Base-by-base conservation (phyloP, 495 filamentous ascomycete species). In the Neurospora cerealis region DNA sequence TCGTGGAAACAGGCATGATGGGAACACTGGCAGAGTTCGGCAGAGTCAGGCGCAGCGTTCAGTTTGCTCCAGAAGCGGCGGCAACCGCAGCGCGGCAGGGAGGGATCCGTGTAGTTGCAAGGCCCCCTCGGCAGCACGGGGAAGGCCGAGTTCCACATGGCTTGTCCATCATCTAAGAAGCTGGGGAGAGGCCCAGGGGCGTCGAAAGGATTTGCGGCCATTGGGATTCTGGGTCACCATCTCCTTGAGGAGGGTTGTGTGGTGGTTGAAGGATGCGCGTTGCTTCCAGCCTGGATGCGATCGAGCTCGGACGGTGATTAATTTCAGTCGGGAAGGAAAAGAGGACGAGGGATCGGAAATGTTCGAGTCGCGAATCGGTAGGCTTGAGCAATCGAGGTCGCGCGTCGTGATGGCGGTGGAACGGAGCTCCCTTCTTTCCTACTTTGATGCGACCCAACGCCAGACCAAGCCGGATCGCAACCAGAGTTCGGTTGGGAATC, bases 1-100 rank as follows among this genome's bases (percentile, higher is more conserved):
- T 90, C 87, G 77, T 93, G 91, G 77, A 88, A 92, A 79, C 91
- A 93, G 40, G 90, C 91, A 84, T 93, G 91, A 79, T 93, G 91
- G 17, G 86, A 87, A 77, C 91, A 93, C 82, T 91, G 88, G 83
- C 91, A 93, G 80, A 87, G 86, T 62, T 84, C 84, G n/a, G 77
- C 81, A 42, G 84, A 78, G 32, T 82, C 81, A 5, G 74, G 36
- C 2, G 71, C 39, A 2, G 48, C 74, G 38, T 39, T 74, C 46
- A 84, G 79, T 71, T 81, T 82, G 77, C 85, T 85, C 89, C 88
- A 92, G 83, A 91, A 93, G 24, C 89, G 88, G 73, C 86, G 85
- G 76, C 91, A 93, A 70, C 91, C 91, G 78, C 91, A 93, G 60
- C 80, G 83, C 21, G 86, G 83, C 24, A 81, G 80, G 32, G 80